phyloP scores from a whole-genome alignment of 208 protist genomes.

The Naegleria lovaniensis region DNA sequence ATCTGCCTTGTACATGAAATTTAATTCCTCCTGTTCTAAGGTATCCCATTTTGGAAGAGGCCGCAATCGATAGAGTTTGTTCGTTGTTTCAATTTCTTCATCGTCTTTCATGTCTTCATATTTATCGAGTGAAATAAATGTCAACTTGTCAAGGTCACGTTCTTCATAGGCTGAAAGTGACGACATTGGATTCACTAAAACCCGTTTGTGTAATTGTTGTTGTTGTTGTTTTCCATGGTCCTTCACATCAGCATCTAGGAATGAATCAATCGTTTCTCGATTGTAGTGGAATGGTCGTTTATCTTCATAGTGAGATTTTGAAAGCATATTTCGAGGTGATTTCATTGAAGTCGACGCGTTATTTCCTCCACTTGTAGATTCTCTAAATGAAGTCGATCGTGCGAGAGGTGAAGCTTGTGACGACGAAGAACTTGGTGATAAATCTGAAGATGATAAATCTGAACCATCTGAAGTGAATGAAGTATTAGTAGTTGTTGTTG shows the following conservation, averaged over 20 bases:
- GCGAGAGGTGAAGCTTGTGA: background rate
- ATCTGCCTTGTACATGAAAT: background rate
- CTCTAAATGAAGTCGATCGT: background rate
- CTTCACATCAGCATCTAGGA: background rate
- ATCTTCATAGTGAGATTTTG: background rate
- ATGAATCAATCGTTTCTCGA: background rate
- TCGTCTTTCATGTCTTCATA: background rate
- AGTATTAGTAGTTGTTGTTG: background rate
- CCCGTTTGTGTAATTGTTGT: background rate
- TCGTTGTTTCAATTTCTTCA: background rate
- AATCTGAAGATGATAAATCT: background rate
- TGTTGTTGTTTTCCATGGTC: background rate
- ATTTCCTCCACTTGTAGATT: background rate
- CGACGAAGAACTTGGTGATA: background rate
- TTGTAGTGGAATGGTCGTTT: background rate
- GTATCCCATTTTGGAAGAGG: background rate
- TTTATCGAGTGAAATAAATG: background rate
- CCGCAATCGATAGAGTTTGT: background rate
- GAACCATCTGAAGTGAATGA: background rate
- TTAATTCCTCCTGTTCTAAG: background rate
- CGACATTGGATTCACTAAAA: background rate
- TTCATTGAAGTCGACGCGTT: background rate
- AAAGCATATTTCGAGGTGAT: background rate
- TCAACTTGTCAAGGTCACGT: background rate
- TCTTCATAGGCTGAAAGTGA: background rate